A percentile compares a stretch with the other conserved stretches of the same genome.
Conservation (phyloP, 805 yeast species). For the Wickerhamiella alocasiicola region DNA sequence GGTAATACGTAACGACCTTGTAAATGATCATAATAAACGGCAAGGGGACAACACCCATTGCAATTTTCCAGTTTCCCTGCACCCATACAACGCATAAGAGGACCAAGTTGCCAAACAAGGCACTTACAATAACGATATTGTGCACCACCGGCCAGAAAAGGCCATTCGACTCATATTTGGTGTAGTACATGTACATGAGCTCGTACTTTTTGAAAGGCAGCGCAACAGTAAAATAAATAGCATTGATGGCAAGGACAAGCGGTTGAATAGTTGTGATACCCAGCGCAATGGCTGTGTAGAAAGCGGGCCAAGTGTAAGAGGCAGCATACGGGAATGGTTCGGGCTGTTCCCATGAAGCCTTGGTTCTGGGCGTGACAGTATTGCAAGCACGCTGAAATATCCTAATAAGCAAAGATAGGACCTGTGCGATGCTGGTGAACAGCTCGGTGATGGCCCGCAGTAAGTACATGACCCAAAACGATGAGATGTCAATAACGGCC, state of each 20-base stretch:
- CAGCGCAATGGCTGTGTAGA: constrained; percentile 28
- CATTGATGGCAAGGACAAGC: constrained; percentile 25
- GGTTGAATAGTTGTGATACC: constrained; percentile 31
- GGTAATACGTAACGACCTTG: constrained; percentile 19
- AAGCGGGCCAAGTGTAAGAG: constrained; percentile 26
- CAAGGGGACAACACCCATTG: constrained; percentile 25
- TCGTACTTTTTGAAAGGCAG: constrained; percentile 27
- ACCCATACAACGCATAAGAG: constrained; percentile 29
- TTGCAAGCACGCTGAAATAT: constrained; percentile 19
- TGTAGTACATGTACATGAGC: constrained; percentile 27
- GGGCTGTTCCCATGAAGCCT: constrained; percentile 25
- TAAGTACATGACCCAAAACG: constrained; percentile 33
- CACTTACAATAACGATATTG: constrained; percentile 26
- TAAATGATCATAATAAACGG: constrained; percentile 22
- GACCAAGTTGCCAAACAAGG: constrained; percentile 28
- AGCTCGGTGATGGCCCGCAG: constrained; percentile 26
- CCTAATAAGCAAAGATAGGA: constrained; percentile 20
- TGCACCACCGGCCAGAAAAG: constrained; percentile 28
- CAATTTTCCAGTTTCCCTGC: constrained; percentile 27
- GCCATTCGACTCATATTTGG: constrained; percentile 30
- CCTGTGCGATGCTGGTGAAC: constrained; percentile 25
- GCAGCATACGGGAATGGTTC: constrained; percentile 27
- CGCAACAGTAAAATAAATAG: constrained; percentile 25
- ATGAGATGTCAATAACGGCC: constrained; percentile 29
- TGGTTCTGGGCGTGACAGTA: constrained; percentile 28